Evolutionary conservation across 192 early-diverging fungal genomes (phyloP), one percentile per base, ranked within the genome.

Genomic region (Mortierella claussenii): DNA sequence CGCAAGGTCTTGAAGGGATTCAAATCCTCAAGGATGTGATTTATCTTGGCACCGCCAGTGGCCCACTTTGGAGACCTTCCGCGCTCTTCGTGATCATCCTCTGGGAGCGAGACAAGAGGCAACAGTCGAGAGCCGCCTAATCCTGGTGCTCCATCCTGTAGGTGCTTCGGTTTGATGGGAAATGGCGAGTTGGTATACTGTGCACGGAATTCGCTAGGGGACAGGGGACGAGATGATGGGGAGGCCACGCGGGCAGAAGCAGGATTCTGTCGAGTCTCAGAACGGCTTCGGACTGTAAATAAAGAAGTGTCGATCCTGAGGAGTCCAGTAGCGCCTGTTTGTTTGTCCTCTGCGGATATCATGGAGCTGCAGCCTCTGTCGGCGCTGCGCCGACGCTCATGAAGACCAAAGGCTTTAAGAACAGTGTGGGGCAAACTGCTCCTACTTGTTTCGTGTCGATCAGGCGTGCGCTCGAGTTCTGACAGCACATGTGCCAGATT

Each of bases 11-110:
- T 69, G 57, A 69, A 69, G 0, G 57, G 58, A 34, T 69, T 69
- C 31, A 69, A n/a, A 30, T 69, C 67, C 32, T 60, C 67, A 60
- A 69, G 54, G 32, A 60, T 44, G 0, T 69, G 67, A 18, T 53
- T n/a, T n/a, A n/a, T n/a, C n/a, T n/a, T n/a, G n/a, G n/a, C 56
- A 40, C 42, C 46, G 31, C 57, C 58, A 24, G 33, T 60, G 20
- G 48, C 30, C 67, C 67, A 69, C 15, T 49, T 32, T 2, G 57
- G 49, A 34, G 57, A 60, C 3, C 37, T 51, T 34, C 32, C n/a
- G 12, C 28, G 33, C 31, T 37, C 42, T 24, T 40, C 36, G 24
- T 52, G 10, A 26, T 40, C 55, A 57, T 21, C 24, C 3, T 40
- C 55, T 57, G 50, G 27, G 11, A 52, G n/a, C 2, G 34, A 48